Base-by-base conservation (phyloP, 2,329 filamentous ascomycete species). In the Exophiala spinifera region DNA sequence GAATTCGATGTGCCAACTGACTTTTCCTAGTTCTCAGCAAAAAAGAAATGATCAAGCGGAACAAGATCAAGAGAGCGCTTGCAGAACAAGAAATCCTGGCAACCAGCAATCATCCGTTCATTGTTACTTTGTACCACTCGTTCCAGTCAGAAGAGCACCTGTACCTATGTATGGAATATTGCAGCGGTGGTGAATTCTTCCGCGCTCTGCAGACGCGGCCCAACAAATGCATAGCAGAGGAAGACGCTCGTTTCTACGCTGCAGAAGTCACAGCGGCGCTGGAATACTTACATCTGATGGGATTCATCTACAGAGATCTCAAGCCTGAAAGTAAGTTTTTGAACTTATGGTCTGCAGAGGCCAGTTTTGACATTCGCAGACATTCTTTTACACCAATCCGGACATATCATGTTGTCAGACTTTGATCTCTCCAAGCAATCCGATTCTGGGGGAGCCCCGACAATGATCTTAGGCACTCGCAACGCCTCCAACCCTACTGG, bases 131-230 rank as follows among this genome's bases (percentile, higher is more conserved):
- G 2, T 99, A 97, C 71, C 94, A 99, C 74, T 97, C 92, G 0
- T 99, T 99, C 79, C 94, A 99, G 72, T 99, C 94, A 1, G 94
- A 99, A 70, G 94, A 99, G 63, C 91, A 97, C 73, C 81, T 99
- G 39, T 99, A 99, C 69, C 81, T 99, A n/a, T 99, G 94, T 72
- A 99, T 99, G 94, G 94, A 99, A 73, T 99, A 99, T 70, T 99
- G 94, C 79, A 97, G 91, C 65, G 94, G 94, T 62, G 94, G 94
- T 58, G 94, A 99, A 73, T 99, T 99, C 76, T 99, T 99, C 79
- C 81, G 94, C 70, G 94, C 94, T 21, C 78, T 99, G 43, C 94
- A 99, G 76, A 97, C 94, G 4, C 85, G 94, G 25, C 94, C 94
- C 8, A 95, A 95, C 65, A 99, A 97, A 75, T 97, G 90, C 68